Base-by-base conservation (phyloP, 2,329 filamentous ascomycete species). In the Aspergillus sp. region DNA sequence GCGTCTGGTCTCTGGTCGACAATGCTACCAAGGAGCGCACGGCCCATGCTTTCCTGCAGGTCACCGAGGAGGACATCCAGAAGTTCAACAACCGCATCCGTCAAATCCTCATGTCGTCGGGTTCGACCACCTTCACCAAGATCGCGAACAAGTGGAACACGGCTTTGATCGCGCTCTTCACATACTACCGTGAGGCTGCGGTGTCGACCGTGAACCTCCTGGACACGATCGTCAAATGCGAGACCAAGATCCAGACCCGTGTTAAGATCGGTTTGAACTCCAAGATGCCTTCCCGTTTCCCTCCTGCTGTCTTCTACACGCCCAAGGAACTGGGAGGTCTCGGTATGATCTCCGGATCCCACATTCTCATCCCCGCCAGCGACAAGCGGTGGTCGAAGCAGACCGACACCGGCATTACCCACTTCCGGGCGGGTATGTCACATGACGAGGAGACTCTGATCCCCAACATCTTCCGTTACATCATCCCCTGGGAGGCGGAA, bases 111-210 rank as follows among this genome's bases (percentile, higher is more conserved):
- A 99, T 99, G 95, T 98, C 94, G 11, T 98, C 95, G 59, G 96
- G 95, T n/a, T 96, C 92, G 5, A 99, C 95, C 0, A 99, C 95
- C 0, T 99, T 99, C 79, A 99, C 95, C 50, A 99, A 99, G 84
- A 99, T 99, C 71, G 95, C 96, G 51, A 99, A 99, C 80, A 99
- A 99, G 80, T 99, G 96, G 95, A 99, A 99, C 78, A 99, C 95
- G 0, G 95, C 92, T 1, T 78, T 99, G 66, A 99, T 99, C 70
- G 93, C 95, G 0, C 85, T 99, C 26, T 99, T 99, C 79, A 98
- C 95, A 0, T 99, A 99, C 78, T 99, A 99, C 74, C 91, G 95
- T 74, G 95, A 99, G 74, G 95, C 95, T 52, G 95, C 95, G 16
- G 94, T 98, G 1, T 96, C 94, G 0, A 99, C 96, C 0, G 91